Base-by-base conservation (phyloP, 2,329 filamentous ascomycete species). In the Verticillium klebahnii region DNA sequence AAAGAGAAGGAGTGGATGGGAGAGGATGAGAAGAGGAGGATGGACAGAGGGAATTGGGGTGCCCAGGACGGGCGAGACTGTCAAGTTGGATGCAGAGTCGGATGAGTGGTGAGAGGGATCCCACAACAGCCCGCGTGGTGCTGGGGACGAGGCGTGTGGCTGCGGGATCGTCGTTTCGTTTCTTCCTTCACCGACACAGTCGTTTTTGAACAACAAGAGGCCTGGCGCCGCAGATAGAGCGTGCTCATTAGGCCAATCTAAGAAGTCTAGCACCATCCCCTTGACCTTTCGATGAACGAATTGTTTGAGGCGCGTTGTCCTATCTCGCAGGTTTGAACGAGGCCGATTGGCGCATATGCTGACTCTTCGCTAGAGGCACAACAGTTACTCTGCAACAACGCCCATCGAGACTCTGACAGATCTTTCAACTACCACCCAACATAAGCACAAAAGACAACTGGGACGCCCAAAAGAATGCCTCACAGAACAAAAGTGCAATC, bases 401-500 rank as follows among this genome's bases (percentile, higher is more conserved):
- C 34, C 34, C 14, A 36, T 14, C 34, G 1, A 14, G 7, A 40
- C 17, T 8, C 45, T 17, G 8, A 50, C 2, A 50, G 19, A 23
- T 50, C 45, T 50, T 25, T 4, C 19, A 23, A 6, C 45, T n/a
- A 5, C 45, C 45, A 50, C 45, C 45, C 8, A 23, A 1, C 19
- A 23, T n/a, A n/a, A 50, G 11, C 1, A 3, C 19, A 50, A 1
- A 50, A 50, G 3, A 3, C 54, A 34, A 14, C 17, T 15, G 2
- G 40, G 8, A 11, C 40, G n/a, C 40, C 34, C 23, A 9, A 2
- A 14, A 12, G n/a, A 23, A 14, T n/a, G 4, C n/a, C 45, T 56
- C 29, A 56, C 12, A n/a, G 2, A 17, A 56, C 54, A 31, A 62
- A 56, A 1, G 64, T 66, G 5, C 31, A 40, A 15, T 64, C 56